Evolutionary conservation across 805 yeast species (phyloP).

Genomic region (Kodamaea hsintzibuensis): DNA sequence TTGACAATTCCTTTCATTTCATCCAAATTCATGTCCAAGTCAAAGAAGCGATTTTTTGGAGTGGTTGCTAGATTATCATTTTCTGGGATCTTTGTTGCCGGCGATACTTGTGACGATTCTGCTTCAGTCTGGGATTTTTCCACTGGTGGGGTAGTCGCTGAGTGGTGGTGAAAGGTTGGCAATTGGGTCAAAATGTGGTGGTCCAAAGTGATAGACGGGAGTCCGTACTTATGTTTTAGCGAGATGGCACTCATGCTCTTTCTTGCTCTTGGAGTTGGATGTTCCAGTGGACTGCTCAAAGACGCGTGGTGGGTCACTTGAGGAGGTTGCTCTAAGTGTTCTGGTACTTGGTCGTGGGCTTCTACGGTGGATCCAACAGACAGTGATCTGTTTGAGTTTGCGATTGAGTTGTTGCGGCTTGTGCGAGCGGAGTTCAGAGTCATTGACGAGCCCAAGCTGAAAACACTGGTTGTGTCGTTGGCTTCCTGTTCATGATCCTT

Average conservation of each 20-base stretch:
- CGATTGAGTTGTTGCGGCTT: slow-evolving; percentile 12
- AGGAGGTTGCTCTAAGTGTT: not conserved
- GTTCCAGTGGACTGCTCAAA: not conserved
- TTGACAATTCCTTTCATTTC: slow-evolving; percentile 55
- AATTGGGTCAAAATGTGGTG: slow-evolving; percentile 17
- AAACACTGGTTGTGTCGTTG: slow-evolving; percentile 3
- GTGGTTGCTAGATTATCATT: not conserved
- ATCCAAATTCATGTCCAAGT: slow-evolving; percentile 48
- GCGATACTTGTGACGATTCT: not conserved
- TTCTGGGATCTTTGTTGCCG: not conserved
- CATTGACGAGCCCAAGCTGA: slow-evolving; percentile 1
- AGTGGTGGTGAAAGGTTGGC: slow-evolving; percentile 10
- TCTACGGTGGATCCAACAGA: slow-evolving; percentile 11
- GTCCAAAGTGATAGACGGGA: slow-evolving; percentile 36
- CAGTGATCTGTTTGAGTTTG: slow-evolving; percentile 7
- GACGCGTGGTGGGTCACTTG: slow-evolving; percentile 3
- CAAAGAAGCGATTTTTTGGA: slow-evolving; percentile 18
- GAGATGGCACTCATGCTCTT: slow-evolving; percentile 1
- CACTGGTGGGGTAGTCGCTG: slow-evolving; percentile 6
- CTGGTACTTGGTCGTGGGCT: slow-evolving; percentile 9
- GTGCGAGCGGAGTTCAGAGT: slow-evolving; percentile 7
- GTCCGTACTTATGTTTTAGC: slow-evolving; percentile 24
- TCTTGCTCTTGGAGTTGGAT: not conserved
- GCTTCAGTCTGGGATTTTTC: slow-evolving; percentile 2
- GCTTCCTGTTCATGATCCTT: slow-evolving; percentile 16